Percentiles rank a stretch among this genome's conserved stretches.
Conservation (phyloP, 2,329 filamentous ascomycete genomes). For the Thelonectria rubi region DNA sequence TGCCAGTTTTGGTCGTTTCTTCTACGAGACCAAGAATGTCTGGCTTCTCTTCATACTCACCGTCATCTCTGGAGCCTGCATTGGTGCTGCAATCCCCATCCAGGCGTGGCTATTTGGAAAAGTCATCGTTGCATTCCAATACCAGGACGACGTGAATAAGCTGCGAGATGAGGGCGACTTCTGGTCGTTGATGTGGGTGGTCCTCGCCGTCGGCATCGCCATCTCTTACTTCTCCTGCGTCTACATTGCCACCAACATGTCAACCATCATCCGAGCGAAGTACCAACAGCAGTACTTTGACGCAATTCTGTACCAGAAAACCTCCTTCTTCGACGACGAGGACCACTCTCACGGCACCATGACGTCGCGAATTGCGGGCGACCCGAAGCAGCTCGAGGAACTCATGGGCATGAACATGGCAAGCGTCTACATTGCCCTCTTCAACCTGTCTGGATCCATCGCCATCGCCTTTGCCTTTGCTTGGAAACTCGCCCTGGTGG, state of each 20-base stretch:
- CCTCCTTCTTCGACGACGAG: conserved; percentile 68
- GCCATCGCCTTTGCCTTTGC: conserved; percentile 75
- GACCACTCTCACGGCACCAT: conserved; percentile 69
- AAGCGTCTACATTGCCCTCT: conserved; percentile 68
- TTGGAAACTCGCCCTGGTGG: conserved; percentile 79
- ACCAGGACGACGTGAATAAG: conserved; percentile 44
- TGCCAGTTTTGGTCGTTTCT: conserved; percentile 63
- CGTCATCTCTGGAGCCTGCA: conserved; percentile 56
- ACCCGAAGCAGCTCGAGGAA: conserved; percentile 69
- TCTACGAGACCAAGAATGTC: conserved; percentile 63
- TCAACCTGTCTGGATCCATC: conserved; percentile 71
- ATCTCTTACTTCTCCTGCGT: conserved; percentile 59
- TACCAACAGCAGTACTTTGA: conserved; percentile 70
- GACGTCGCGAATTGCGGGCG: conserved; percentile 63
- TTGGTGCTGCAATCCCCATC: conserved; percentile 56
- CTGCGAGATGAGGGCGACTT: conserved; percentile 60
- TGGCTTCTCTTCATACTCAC: conserved; percentile 62
- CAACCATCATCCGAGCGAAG: conserved; percentile 59
- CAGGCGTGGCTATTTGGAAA: conserved; percentile 66
- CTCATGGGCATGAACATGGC: conserved; percentile 71
- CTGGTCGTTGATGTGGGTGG: conserved; percentile 73
- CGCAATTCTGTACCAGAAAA: conserved; percentile 67
- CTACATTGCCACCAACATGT: conserved; percentile 54
- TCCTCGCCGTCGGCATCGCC: conserved; percentile 63
- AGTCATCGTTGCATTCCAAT: conserved; percentile 61